Evolutionary conservation across 345 rosid species (phyloP).

Genomic region (Passiflora organensis): DNA sequence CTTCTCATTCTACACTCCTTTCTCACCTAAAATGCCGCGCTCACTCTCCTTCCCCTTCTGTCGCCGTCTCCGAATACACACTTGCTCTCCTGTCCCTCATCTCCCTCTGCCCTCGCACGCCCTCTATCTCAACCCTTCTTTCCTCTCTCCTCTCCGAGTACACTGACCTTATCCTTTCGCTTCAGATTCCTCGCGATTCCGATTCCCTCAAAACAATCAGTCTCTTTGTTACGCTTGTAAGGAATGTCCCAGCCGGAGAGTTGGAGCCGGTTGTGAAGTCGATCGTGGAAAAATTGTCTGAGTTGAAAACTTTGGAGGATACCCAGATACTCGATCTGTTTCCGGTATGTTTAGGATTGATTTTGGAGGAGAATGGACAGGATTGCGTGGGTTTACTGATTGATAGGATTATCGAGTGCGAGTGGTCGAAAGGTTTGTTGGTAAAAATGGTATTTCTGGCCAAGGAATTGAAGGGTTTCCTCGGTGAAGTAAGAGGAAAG

Average conservation of each 20-base stretch:
- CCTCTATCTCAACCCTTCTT: slow-evolving; percentile 47
- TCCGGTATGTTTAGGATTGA: slow-evolving; percentile 49
- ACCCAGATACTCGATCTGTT: slow-evolving; percentile 69
- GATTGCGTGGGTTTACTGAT: slow-evolving; percentile 37
- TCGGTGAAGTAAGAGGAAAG: slow-evolving; percentile 46
- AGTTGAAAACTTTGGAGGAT: slow-evolving; percentile 43
- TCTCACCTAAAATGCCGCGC: slow-evolving; percentile 53
- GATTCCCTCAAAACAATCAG: slow-evolving; percentile 56
- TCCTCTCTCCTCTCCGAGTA: slow-evolving; percentile 59
- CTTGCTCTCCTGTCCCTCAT: slow-evolving; percentile 57
- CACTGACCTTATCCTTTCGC: slow-evolving; percentile 41
- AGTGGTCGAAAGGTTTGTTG: slow-evolving; percentile 58
- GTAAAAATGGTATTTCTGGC: slow-evolving; percentile 57
- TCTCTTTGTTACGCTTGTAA: slow-evolving; percentile 43
- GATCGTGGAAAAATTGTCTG: slow-evolving; percentile 22
- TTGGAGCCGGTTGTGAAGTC: slow-evolving; percentile 37
- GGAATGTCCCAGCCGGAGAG: slow-evolving; percentile 30
- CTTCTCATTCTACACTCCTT: slow-evolving; percentile 44
- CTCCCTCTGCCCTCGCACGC: slow-evolving; percentile 43
- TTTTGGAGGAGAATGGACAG: slow-evolving; percentile 32
- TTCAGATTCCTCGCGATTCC: slow-evolving; percentile 50
- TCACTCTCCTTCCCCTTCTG: slow-evolving; percentile 46
- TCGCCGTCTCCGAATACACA: slow-evolving; percentile 50
- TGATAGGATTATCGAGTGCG: slow-evolving; percentile 39
- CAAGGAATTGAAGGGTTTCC: slow-evolving; percentile 42